phyloP scores from a whole-genome alignment of 225 moss, liverwort and hornwort species.

The Pseudisothecium myosuroides region DNA sequence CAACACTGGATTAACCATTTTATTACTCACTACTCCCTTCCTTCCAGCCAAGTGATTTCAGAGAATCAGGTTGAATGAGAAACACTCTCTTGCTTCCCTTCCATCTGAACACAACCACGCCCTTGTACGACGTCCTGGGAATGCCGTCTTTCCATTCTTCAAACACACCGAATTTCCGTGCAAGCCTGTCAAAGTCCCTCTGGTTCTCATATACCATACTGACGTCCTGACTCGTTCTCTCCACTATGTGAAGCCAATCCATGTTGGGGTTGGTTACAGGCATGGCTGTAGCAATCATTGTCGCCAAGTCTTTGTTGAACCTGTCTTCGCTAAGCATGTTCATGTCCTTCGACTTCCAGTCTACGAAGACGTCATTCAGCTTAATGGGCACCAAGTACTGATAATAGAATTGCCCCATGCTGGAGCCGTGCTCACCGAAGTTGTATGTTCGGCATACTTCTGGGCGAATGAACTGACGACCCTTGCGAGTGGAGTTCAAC shows the following conservation, averaged over 20 bases:
- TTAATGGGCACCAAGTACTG: conserved; percentile 49
- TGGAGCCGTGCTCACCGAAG: conserved; percentile 84
- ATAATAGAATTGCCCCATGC: conserved; percentile 53
- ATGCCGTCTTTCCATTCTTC: conserved; percentile 60
- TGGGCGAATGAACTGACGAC: conserved; percentile 88
- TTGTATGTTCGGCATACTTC: conserved; percentile 96
- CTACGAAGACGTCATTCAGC: conserved; percentile 35
- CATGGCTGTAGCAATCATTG: conserved; percentile 9
- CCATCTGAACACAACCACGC: conserved; percentile 53
- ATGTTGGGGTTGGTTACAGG: neutral
- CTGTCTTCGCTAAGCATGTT: conserved; percentile 16
- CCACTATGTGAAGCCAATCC: conserved; percentile 11
- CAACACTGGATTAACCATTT: neutral
- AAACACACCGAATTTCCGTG: conserved; percentile 38
- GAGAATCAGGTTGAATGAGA: conserved; percentile 35
- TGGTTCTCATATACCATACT: conserved; percentile 25
- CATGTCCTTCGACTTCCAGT: conserved; percentile 45
- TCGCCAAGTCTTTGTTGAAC: conserved; percentile 28
- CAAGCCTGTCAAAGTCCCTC: conserved; percentile 23
- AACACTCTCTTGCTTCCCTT: conserved; percentile 24
- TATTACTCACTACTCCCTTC: neutral
- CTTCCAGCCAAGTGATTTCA: conserved; percentile 18
- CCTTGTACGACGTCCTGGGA: conserved; percentile 46
- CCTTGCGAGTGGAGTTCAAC: conserved; percentile 54
- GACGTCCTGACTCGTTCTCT: conserved; percentile 21